Conservation (phyloP, 441 rosid species). For the Adansonia rubrostipa region DNA sequence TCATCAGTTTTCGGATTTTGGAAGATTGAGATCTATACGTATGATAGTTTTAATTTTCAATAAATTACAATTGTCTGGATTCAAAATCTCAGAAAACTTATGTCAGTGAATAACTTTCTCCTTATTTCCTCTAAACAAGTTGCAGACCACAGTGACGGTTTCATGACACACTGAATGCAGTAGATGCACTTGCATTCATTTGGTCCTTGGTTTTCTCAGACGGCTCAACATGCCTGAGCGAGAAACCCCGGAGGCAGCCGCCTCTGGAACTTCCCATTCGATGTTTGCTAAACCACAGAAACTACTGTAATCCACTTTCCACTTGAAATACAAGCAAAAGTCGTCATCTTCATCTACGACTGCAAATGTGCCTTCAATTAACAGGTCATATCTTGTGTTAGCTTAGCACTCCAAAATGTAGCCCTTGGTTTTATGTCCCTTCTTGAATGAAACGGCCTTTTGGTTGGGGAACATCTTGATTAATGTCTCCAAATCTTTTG, state of each 20-base stretch:
- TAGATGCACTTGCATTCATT: constrained; percentile 50
- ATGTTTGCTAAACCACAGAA: constrained; percentile 44
- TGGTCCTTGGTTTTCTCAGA: constrained; percentile 36
- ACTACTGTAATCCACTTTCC: constrained; percentile 42
- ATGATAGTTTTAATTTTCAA: not conserved
- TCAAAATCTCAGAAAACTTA: constrained; percentile 12
- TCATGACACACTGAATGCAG: constrained; percentile 51
- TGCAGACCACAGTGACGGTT: not conserved
- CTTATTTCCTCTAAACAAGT: constrained; percentile 25
- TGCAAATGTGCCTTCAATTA: constrained; percentile 64
- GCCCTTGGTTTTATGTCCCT: constrained; percentile 47
- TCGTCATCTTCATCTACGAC: constrained; percentile 73
- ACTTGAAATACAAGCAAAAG: constrained; percentile 52
- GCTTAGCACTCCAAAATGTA: constrained; percentile 52
- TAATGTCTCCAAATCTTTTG: constrained; percentile 49
- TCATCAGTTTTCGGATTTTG: not conserved
- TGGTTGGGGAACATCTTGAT: constrained; percentile 44
- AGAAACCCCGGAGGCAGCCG: constrained; percentile 45
- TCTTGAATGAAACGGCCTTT: constrained; percentile 40
- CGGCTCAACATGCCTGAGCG: constrained; percentile 60
- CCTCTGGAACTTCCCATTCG: constrained; percentile 54
- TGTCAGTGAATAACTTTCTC: not conserved
- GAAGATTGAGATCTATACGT: not conserved
- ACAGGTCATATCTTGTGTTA: constrained; percentile 57
- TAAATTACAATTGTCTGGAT: not conserved